Conservation (phyloP, 169 alveolate genomes). For the Hepatocystis sp. region DNA sequence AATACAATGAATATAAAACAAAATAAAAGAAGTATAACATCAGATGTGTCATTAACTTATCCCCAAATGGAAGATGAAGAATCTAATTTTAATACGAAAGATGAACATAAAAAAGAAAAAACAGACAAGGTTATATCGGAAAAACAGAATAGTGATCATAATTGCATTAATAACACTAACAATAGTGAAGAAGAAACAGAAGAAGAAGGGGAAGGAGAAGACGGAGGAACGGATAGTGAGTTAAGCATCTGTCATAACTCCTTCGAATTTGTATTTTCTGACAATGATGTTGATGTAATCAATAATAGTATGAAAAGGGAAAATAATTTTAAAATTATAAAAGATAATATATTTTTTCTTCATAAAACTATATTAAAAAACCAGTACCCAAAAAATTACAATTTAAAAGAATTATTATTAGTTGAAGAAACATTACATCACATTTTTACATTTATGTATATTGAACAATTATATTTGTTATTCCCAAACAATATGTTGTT, state of each 20-base stretch:
- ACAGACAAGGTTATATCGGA: neutral
- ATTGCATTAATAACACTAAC: neutral
- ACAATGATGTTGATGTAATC: slow-evolving; percentile 35
- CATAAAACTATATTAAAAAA: slow-evolving; percentile 34
- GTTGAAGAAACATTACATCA: slow-evolving; percentile 72
- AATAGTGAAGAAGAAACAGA: neutral
- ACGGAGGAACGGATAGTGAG: neutral
- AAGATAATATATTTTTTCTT: slow-evolving; percentile 33
- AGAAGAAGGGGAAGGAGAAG: neutral
- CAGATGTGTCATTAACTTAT: too few relatives aligned
- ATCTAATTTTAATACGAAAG: too few relatives aligned
- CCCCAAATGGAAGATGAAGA: too few relatives aligned
- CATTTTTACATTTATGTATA: slow-evolving; percentile 71
- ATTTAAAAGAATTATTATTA: slow-evolving; percentile 41
- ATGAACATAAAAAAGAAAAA: slow-evolving; percentile 15
- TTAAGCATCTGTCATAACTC: neutral
- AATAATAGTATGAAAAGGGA: slow-evolving; percentile 49
- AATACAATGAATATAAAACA: too few relatives aligned
- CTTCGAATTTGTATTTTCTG: slow-evolving; percentile 38
- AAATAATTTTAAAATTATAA: slow-evolving; percentile 57
- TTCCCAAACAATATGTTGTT: slow-evolving; percentile 44
- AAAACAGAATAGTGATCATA: neutral
- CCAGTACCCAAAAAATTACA: slow-evolving; percentile 43
- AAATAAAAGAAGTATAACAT: too few relatives aligned
- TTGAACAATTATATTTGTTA: slow-evolving; percentile 66